phyloP scores from a whole-genome alignment of 192 early-diverging fungal species.

The Entomortierella chlamydospora region DNA sequence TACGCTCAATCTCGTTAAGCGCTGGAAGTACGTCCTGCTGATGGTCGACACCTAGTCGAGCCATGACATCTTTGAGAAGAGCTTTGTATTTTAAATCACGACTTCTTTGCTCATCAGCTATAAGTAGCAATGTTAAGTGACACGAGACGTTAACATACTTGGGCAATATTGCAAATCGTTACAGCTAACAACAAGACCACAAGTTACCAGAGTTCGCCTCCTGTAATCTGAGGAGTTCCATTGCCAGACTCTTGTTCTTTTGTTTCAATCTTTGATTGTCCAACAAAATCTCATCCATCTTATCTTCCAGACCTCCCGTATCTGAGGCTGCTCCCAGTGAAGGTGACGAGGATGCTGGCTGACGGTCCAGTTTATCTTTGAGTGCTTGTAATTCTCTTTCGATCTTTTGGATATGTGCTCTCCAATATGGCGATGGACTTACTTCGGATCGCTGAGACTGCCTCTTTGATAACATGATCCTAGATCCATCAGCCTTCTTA shows the following conservation, averaged over 20 bases:
- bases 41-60: constrained; percentile 5
- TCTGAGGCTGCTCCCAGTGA: neutral
- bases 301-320: constrained; percentile 16
- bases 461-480: neutral
- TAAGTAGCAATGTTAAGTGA: neutral
- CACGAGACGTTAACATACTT: neutral
- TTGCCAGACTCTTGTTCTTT: constrained; percentile 27
- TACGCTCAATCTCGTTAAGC: constrained; percentile 11
- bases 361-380: constrained; percentile 7
- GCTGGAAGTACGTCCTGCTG: constrained; percentile 25
- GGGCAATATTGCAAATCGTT: neutral
- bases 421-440: constrained; percentile 10
- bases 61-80: constrained; percentile 16
- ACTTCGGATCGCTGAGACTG: neutral
- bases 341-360: neutral
- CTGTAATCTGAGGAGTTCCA: constrained; percentile 12
- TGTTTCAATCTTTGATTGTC: constrained; percentile 29
- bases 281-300: constrained; percentile 4
- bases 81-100: constrained; percentile 7
- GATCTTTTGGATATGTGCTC: constrained; percentile 24
- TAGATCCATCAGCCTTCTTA: neutral
- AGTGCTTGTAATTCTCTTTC: constrained; percentile 33
- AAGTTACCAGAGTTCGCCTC: constrained; percentile 10
- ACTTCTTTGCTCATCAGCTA: neutral
- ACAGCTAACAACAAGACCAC: too few relatives aligned